These are phyloP conservation scores for Cryoendolithus antarcticus DNA, from an alignment of 2,329 filamentous ascomycete species.

Conservation along the genomic window DNA sequence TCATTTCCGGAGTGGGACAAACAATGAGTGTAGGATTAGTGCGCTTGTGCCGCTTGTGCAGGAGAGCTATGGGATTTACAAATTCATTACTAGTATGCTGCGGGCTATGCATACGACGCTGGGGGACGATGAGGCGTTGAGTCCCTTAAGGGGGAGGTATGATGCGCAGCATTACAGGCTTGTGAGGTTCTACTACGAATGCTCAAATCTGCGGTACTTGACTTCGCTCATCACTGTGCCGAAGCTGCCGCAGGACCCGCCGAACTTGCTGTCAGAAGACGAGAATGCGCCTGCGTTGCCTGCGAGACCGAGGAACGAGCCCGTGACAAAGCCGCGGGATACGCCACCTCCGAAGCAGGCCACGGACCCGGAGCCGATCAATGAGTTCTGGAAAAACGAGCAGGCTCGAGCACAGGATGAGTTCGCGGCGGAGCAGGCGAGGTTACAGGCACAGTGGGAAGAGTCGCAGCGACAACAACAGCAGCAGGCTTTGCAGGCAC, in stretches of 20 bases:
- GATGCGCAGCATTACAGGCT: conserved; percentile 93
- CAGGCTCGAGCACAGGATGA: conserved; percentile 83
- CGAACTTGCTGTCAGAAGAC: conserved; percentile 76
- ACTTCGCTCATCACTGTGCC: conserved; percentile 94
- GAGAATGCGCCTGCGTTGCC: conserved; percentile 68
- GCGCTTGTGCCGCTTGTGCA: conserved; percentile 86
- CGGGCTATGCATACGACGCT: conserved; percentile 87
- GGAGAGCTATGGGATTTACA: conserved; percentile 98
- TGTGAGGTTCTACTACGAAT: conserved; percentile 98
- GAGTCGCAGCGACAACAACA: conserved; percentile 71
- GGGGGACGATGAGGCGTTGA: conserved; percentile 83
- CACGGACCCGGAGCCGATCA: conserved; percentile 85
- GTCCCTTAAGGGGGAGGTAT: conserved; percentile 77
- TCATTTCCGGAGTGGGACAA: conserved; percentile 79
- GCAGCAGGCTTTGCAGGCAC: conserved; percentile 69
- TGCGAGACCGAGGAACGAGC: conserved; percentile 55
- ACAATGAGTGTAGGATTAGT: conserved; percentile 95
- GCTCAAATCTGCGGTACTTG: conserved; percentile 90
- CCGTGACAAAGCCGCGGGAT: conserved; percentile 54
- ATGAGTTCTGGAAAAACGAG: conserved; percentile 95
- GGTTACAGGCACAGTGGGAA: conserved; percentile 77
- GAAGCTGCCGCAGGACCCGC: conserved; percentile 87
- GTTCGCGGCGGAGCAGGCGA: conserved; percentile 85
- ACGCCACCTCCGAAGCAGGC: conserved; percentile 54
- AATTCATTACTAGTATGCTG: conserved; percentile 99